phyloP scores from a whole-genome alignment of 2,329 filamentous ascomycete genomes.

The Colletotrichum sp. region DNA sequence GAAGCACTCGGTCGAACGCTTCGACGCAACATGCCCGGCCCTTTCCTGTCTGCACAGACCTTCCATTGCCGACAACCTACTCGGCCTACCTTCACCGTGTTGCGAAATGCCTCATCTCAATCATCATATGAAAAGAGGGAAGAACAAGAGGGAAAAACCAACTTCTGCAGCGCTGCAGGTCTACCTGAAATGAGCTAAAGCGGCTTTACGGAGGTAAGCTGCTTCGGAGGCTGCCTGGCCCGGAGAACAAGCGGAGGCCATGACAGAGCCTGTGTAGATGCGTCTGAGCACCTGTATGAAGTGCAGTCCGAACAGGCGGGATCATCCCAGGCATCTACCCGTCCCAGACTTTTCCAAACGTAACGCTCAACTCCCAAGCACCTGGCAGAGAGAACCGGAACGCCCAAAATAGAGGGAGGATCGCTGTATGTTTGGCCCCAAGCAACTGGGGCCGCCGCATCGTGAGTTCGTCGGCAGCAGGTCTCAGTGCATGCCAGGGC shows the following conservation, averaged over 20 bases:
- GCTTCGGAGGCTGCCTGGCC: neutral
- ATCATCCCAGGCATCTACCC: conserved; percentile 13
- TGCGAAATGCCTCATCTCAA: neutral
- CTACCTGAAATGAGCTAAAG: neutral
- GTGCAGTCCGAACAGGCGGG: neutral
- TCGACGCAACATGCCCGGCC: neutral
- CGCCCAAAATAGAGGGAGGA: conserved; percentile 9
- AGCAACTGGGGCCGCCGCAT: neutral
- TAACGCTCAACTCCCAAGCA: neutral
- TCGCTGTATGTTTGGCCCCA: neutral
- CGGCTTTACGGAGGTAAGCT: neutral
- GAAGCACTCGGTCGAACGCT: neutral
- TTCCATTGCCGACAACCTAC: neutral
- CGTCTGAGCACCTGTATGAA: conserved; percentile 3
- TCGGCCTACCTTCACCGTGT: neutral
- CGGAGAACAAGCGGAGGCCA: neutral
- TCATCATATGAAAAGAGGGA: neutral
- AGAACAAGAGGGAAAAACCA: neutral
- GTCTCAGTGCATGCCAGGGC: conserved; percentile 11
- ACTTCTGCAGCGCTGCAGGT: neutral
- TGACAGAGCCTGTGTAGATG: neutral
- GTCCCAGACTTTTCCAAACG: neutral
- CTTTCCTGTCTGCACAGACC: neutral
- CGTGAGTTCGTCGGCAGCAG: conserved; percentile 1
- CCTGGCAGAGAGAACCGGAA: neutral